Percentiles rank a stretch among this genome's conserved stretches.
These are phyloP conservation scores for Pythium brassicae DNA, from an alignment of 352 stramenopile genomes.

Conservation along the genomic window DNA sequence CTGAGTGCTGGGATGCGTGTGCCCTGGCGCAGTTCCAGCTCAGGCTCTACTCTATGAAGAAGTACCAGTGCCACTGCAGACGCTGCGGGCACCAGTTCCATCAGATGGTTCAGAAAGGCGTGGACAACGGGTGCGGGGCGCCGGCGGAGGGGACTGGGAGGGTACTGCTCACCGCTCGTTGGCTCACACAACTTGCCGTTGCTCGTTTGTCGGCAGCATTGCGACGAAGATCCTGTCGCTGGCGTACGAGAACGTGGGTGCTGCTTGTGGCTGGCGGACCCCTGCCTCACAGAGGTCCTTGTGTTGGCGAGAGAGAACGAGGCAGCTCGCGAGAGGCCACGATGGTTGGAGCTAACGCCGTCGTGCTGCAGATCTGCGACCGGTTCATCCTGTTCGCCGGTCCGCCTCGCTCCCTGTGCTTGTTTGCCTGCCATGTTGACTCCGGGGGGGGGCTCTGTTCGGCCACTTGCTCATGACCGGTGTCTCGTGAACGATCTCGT, in stretches of 20 bases:
- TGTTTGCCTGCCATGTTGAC: neutral
- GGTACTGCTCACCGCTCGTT: neutral
- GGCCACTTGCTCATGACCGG: too few species aligned
- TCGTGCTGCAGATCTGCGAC: constrained; percentile 56
- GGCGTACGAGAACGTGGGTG: constrained; percentile 76
- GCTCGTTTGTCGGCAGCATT: constrained; percentile 53
- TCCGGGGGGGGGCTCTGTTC: too few species aligned
- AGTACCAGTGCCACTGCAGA: constrained; percentile 65
- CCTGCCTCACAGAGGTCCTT: too few species aligned
- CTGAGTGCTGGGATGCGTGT: neutral
- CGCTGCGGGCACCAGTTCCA: constrained; percentile 60
- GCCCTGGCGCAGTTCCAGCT: constrained; percentile 61
- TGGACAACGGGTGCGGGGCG: constrained; percentile 80
- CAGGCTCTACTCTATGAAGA: constrained; percentile 83
- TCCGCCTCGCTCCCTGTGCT: constrained; percentile 13
- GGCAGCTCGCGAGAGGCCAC: too few species aligned
- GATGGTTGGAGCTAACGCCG: constrained; percentile 2
- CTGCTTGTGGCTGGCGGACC: neutral
- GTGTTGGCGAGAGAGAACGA: too few species aligned
- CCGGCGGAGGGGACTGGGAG: too few species aligned
- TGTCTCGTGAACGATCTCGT: too few species aligned
- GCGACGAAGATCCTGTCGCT: constrained; percentile 84
- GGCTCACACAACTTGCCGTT: too few species aligned
- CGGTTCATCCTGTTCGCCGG: constrained; percentile 80
- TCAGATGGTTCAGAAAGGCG: constrained; percentile 81